phyloP scores from a whole-genome alignment of 2,329 filamentous ascomycete species.

The Ceratocystis eucalypticola region DNA sequence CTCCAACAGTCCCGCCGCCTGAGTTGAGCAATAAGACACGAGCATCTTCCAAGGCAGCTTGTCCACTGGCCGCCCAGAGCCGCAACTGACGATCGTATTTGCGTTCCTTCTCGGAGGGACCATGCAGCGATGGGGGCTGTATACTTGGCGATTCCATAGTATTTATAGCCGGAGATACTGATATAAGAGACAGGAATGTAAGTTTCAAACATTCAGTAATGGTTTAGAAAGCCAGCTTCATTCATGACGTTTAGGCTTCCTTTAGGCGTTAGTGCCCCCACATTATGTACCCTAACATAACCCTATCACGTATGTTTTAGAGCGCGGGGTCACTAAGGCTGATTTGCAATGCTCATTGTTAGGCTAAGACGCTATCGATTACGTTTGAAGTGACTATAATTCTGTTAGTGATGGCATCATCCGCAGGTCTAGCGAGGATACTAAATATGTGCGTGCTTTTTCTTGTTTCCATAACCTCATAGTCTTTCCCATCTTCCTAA shows the following conservation, averaged over 20 bases:
- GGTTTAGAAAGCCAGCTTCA: neutral
- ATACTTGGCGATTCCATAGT: conserved; percentile 26
- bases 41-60: conserved; percentile 77
- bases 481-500: neutral
- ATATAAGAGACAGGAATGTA: neutral
- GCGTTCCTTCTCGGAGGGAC: conserved; percentile 48
- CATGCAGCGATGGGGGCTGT: conserved; percentile 20
- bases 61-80: conserved; percentile 85
- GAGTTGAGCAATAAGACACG: conserved; percentile 86
- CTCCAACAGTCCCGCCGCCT: conserved; percentile 70
- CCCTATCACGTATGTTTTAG: neutral
- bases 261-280: neutral
- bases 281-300: neutral
- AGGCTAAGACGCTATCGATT: neutral
- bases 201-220: neutral
- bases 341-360: neutral
- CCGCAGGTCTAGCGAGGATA: neutral
- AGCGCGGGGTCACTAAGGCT: too few species aligned
- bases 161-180: neutral
- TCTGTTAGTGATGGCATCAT: conserved; percentile 5
- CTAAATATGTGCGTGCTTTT: neutral
- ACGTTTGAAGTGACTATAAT: neutral
- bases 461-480: neutral
- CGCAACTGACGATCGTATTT: conserved; percentile 94
- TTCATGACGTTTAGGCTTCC: neutral